Conservation (phyloP, 176 grass and related monocot species). For the Bothriochloa decipiens region DNA sequence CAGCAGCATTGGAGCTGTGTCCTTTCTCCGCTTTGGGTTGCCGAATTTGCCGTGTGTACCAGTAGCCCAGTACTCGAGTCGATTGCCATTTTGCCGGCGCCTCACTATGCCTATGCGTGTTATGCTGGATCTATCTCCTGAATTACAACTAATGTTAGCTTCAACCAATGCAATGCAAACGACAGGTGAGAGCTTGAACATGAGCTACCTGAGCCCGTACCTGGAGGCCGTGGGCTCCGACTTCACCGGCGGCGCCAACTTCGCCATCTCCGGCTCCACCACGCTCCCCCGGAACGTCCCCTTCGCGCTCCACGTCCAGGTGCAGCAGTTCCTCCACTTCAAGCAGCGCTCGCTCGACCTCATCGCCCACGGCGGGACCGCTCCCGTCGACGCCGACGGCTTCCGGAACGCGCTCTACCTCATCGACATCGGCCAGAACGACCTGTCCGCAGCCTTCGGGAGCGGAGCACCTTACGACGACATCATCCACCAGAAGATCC, state of each 20-base stretch:
- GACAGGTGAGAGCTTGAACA: slow-evolving; percentile 59
- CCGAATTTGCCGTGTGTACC: neutral
- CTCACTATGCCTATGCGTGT: too few relatives aligned
- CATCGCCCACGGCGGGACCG: slow-evolving; percentile 23
- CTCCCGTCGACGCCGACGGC: slow-evolving; percentile 36
- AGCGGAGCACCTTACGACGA: slow-evolving; percentile 40
- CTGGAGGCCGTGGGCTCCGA: slow-evolving; percentile 68
- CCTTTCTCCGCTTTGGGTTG: neutral
- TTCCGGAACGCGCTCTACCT: slow-evolving; percentile 65
- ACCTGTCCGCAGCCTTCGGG: slow-evolving; percentile 45
- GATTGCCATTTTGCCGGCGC: neutral
- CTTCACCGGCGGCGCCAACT: slow-evolving; percentile 70
- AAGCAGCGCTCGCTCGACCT: slow-evolving; percentile 65
- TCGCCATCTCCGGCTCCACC: slow-evolving; percentile 60
- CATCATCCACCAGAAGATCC: slow-evolving; percentile 42
- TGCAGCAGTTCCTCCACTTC: slow-evolving; percentile 70
- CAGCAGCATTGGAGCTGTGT: neutral
- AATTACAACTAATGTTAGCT: too few relatives aligned
- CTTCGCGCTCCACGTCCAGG: slow-evolving; percentile 66
- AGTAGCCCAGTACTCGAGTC: neutral
- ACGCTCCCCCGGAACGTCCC: slow-evolving; percentile 46
- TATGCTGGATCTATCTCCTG: too few relatives aligned
- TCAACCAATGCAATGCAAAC: neutral
- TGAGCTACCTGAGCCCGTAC: slow-evolving; percentile 77
- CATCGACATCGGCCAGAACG: slow-evolving; percentile 82